Percentiles rank a stretch among this genome's conserved stretches.
These are phyloP conservation scores for Trifolium dubium DNA, from an alignment of 306 rosid genomes.

Conservation along the genomic window DNA sequence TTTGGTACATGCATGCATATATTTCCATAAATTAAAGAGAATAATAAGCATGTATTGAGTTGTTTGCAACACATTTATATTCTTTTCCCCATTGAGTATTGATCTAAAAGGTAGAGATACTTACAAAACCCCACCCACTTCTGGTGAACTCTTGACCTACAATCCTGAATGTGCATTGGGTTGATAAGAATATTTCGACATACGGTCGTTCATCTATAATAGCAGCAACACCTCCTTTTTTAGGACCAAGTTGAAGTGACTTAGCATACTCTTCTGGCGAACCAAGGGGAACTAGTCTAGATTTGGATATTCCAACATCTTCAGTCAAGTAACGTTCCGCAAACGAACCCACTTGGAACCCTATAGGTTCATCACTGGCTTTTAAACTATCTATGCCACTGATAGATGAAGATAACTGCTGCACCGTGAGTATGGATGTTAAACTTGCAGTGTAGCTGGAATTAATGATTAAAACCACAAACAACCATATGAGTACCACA, in stretches of 20 bases:
- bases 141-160: conserved; percentile 96
- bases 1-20: conserved; percentile 25
- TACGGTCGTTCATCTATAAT: conserved; percentile 84
- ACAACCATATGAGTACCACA: conserved; percentile 87
- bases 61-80: neutral
- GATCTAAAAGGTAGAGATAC: conserved; percentile 47
- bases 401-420: conserved; percentile 73
- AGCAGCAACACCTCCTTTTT: conserved; percentile 91
- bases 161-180: conserved; percentile 79
- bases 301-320: conserved; percentile 74
- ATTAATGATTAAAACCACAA: conserved; percentile 92
- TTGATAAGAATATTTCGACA: conserved; percentile 77
- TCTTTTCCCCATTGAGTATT: conserved; percentile 1
- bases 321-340: conserved; percentile 72
- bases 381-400: conserved; percentile 83
- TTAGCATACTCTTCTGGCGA: conserved; percentile 76
- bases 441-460: conserved; percentile 99
- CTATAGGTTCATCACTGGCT: conserved; percentile 66
- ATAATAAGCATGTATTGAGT: neutral
- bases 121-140: conserved; percentile 99
- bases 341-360: conserved; percentile 91
- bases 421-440: conserved; percentile 97
- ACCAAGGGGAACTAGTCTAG: conserved; percentile 82
- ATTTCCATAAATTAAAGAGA: neutral
- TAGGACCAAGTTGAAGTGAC: conserved; percentile 82